phyloP scores from a whole-genome alignment of 495 filamentous ascomycete genomes.

The Hypoxylon fuscum region DNA sequence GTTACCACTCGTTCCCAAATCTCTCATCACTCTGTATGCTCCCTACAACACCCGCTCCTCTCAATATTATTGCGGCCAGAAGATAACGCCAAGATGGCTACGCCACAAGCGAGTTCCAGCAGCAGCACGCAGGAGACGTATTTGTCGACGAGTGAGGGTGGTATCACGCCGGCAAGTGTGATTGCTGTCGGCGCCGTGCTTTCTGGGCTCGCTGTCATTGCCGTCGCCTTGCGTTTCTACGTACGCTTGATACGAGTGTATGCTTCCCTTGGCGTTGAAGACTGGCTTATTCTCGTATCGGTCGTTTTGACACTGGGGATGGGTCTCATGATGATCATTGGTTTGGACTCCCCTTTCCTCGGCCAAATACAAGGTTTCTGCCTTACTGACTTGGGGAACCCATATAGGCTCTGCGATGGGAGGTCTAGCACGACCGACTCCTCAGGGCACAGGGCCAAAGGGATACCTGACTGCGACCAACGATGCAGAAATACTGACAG shows the following conservation, averaged over 20 bases:
- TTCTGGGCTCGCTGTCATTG: not conserved
- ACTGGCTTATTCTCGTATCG: not conserved
- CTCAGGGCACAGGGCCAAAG: constrained; percentile 5
- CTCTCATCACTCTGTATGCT: too few relatives aligned
- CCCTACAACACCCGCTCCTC: too few relatives aligned
- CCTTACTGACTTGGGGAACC: not conserved
- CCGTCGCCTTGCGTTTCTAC: not conserved
- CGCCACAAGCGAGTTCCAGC: not conserved
- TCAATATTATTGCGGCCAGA: too few relatives aligned
- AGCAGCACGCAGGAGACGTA: not conserved
- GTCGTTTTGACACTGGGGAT: not conserved
- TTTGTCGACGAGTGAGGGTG: constrained; percentile 10
- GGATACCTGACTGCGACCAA: constrained; percentile 1
- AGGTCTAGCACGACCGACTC: constrained; percentile 6
- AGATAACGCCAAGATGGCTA: too few relatives aligned
- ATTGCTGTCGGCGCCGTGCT: constrained; percentile 10
- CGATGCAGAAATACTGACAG: constrained; percentile 8
- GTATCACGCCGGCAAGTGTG: constrained; percentile 2
- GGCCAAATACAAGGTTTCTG: too few relatives aligned
- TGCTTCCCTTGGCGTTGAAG: not conserved
- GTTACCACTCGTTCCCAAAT: too few relatives aligned
- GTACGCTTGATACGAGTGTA: not conserved
- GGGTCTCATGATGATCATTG: not conserved
- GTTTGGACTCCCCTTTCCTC: not conserved
- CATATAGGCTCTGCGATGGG: not conserved